phyloP scores from a whole-genome alignment of 331 rosid species.

The Spiraea crenata region DNA sequence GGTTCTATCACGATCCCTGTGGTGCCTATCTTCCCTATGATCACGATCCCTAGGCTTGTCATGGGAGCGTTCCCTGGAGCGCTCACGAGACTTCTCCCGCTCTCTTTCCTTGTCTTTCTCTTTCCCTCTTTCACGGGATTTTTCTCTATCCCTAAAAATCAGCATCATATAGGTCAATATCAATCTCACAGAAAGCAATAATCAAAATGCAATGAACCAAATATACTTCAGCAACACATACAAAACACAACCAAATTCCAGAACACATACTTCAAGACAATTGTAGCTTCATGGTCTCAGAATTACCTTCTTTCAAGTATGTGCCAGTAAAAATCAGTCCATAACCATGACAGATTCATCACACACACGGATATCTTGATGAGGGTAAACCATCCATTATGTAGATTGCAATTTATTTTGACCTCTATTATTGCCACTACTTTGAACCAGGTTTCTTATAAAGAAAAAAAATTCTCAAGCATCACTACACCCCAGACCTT shows the following conservation, averaged over 20 bases:
- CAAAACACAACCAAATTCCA: neutral
- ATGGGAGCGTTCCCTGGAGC: conserved; percentile 59
- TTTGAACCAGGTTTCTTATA: neutral
- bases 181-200: conserved; percentile 20
- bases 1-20: conserved; percentile 76
- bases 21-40: conserved; percentile 75
- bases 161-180: conserved; percentile 13
- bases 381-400: neutral
- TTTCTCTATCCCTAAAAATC: conserved; percentile 70
- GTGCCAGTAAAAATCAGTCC: neutral
- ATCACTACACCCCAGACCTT: neutral
- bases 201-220: neutral
- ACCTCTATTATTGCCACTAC: neutral
- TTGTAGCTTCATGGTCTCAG: neutral
- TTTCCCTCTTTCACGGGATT: conserved; percentile 74
- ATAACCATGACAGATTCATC: neutral
- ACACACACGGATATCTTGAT: neutral
- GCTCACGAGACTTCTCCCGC: conserved; percentile 61
- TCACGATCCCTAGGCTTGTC: conserved; percentile 79
- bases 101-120: conserved; percentile 73
- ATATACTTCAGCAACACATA: neutral
- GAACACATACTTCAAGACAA: neutral
- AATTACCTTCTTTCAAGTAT: neutral
- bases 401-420: neutral
- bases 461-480: neutral